A percentile compares a stretch with the other conserved stretches of the same genome.
phyloP scores from a whole-genome alignment of 2,329 filamentous ascomycete genomes.

The Aureobasidium uvarum region DNA sequence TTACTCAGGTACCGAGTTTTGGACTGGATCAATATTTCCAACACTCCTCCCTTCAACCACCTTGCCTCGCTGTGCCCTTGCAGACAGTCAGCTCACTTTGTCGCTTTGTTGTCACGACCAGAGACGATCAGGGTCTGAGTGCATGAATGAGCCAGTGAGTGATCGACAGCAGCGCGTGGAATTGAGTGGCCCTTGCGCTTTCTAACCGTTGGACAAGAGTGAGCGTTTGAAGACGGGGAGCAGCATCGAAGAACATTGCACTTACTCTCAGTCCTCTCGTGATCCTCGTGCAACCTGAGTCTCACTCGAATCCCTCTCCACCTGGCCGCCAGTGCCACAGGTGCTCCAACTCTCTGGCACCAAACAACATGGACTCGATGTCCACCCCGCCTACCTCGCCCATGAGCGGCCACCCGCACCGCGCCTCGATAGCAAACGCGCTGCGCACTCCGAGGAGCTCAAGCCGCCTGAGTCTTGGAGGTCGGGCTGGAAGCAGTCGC shows the following conservation, averaged over 20 bases:
- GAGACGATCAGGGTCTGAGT: not conserved
- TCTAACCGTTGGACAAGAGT: slow-evolving; percentile 7
- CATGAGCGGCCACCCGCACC: slow-evolving; percentile 21
- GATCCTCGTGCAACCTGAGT: slow-evolving; percentile 19
- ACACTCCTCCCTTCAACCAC: not conserved
- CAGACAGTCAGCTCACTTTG: not conserved
- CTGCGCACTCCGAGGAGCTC: slow-evolving; percentile 52
- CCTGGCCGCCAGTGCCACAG: slow-evolving; percentile 24
- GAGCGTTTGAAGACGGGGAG: not conserved
- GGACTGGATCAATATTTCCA: slow-evolving; percentile 12
- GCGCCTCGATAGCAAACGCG: slow-evolving; percentile 5
- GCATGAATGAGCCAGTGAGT: not conserved
- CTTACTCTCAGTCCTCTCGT: not conserved
- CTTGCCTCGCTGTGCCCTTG: not conserved
- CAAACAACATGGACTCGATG: slow-evolving; percentile 22
- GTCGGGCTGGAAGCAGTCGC: slow-evolving; percentile 72
- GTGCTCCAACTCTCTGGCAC: not conserved
- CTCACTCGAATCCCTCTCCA: slow-evolving; percentile 5
- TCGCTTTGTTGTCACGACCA: not conserved
- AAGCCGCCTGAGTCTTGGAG: slow-evolving; percentile 80
- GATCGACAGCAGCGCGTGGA: slow-evolving; percentile 6
- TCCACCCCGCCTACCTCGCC: slow-evolving; percentile 50
- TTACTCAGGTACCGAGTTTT: slow-evolving; percentile 4
- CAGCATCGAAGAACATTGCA: not conserved
- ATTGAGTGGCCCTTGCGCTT: slow-evolving; percentile 17